These are phyloP conservation scores for Lactuca saligna DNA, from an alignment of 129 eudicot species.

Conservation along the genomic window DNA sequence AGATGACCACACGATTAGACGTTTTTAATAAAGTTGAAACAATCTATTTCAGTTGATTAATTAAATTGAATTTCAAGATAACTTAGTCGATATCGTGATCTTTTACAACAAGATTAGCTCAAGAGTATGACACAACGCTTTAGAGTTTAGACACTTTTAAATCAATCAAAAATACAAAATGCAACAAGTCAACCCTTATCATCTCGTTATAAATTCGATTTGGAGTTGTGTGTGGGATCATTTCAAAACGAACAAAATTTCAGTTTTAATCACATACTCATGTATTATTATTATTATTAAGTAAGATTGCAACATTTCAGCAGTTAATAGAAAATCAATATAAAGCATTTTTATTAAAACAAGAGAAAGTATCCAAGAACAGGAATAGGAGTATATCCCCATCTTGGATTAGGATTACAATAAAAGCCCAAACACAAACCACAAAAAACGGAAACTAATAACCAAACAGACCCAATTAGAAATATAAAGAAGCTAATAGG, in stretches of 20 bases:
- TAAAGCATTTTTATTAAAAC: constrained; percentile 32
- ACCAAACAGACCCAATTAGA: constrained; percentile 6
- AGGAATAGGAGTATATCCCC: constrained; percentile 25
- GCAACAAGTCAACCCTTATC: too few species aligned
- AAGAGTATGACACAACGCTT: too few species aligned
- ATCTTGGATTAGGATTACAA: constrained; percentile 23
- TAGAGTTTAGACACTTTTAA: too few species aligned
- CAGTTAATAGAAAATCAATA: constrained; percentile 1
- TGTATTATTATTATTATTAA: neutral
- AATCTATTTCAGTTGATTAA: too few species aligned
- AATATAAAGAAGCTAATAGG: constrained; percentile 15
- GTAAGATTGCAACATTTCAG: neutral
- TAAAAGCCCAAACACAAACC: constrained; percentile 19
- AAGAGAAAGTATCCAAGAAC: constrained; percentile 25
- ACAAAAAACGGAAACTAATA: neutral
- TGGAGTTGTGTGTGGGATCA: too few species aligned
- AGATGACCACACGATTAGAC: too few species aligned
- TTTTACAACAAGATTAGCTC: too few species aligned
- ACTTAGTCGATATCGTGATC: too few species aligned
- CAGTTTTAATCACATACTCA: neutral
- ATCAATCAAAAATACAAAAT: too few species aligned
- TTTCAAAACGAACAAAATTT: neutral
- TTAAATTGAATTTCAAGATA: too few species aligned
- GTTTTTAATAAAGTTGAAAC: too few species aligned
- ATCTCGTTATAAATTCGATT: too few species aligned